Evolutionary conservation across 2,329 filamentous ascomycete genomes (phyloP).

Genomic region (Camillea tinctor): DNA sequence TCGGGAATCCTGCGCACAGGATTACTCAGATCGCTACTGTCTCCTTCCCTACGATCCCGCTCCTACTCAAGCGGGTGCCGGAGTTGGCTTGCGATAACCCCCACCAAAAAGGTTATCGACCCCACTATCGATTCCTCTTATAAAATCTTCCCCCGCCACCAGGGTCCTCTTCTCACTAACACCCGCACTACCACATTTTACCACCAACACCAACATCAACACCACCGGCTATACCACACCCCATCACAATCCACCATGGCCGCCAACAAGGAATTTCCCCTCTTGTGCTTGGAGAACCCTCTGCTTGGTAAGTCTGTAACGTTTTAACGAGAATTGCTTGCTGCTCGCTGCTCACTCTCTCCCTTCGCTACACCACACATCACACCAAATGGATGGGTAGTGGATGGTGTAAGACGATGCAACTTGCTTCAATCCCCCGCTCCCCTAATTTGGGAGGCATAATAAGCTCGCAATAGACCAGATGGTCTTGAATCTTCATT

Average conservation of each 20-base stretch:
- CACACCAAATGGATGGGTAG: not conserved
- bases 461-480: not conserved
- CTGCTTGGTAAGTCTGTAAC: constrained; percentile 69
- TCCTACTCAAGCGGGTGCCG: not conserved
- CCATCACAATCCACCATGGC: constrained; percentile 57
- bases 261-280: constrained; percentile 74
- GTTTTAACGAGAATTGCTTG: no score
- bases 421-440: not conserved
- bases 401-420: constrained; percentile 3
- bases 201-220: constrained; percentile 11
- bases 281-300: constrained; percentile 95
- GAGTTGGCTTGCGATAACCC: not conserved
- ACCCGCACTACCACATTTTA: not conserved
- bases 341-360: not conserved
- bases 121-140: constrained; percentile 28
- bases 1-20: constrained; percentile 4
- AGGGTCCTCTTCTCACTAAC: constrained; percentile 6
- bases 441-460: not conserved
- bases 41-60: not conserved
- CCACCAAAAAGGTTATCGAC: constrained; percentile 19
- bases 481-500: no score
- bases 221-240: constrained; percentile 3
- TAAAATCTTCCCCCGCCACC: constrained; percentile 34
- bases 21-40: not conserved
- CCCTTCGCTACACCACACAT: no score